A percentile compares a stretch with the other conserved stretches of the same genome.
Evolutionary conservation across 1,284 basidiomycete genomes (phyloP).

Genomic region (Hemileia vastatrix): DNA sequence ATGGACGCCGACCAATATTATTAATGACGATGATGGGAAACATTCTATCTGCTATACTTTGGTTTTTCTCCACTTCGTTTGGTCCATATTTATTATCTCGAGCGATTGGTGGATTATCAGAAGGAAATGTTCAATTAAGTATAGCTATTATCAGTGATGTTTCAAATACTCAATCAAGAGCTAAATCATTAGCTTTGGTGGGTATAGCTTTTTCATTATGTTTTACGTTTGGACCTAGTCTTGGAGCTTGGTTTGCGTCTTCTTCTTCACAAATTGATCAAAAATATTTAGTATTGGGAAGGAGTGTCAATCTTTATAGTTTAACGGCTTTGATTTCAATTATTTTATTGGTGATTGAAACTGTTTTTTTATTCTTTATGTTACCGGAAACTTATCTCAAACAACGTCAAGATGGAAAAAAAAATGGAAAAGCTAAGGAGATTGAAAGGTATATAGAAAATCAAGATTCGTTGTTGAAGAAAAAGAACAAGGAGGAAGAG

Average conservation of each 20-base stretch:
- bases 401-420: slow-evolving; percentile 28
- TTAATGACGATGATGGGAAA: slow-evolving; percentile 83
- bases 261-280: slow-evolving; percentile 34
- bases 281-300: slow-evolving; percentile 21
- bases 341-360: slow-evolving; percentile 33
- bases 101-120: slow-evolving; percentile 63
- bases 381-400: slow-evolving; percentile 44
- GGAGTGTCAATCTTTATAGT: slow-evolving; percentile 70
- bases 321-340: slow-evolving; percentile 56
- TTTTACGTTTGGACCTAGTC: slow-evolving; percentile 53
- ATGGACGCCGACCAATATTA: slow-evolving; percentile 70
- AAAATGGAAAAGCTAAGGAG: slow-evolving; percentile 47
- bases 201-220: slow-evolving; percentile 83
- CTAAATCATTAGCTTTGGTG: slow-evolving; percentile 74
- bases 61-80: slow-evolving; percentile 77
- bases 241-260: slow-evolving; percentile 48
- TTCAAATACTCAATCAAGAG: slow-evolving; percentile 62
- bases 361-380: slow-evolving; percentile 25
- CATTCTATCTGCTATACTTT: slow-evolving; percentile 70
- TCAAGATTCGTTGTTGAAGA: slow-evolving; percentile 48
- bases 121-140: slow-evolving; percentile 54
- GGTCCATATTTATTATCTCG: slow-evolving; percentile 70
- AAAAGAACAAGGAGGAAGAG: slow-evolving; percentile 29
- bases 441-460: slow-evolving; percentile 46
- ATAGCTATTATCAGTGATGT: slow-evolving; percentile 78